These are phyloP conservation scores for Polyporus arcularius DNA, from an alignment of 768 basidiomycete genomes.

Conservation along the genomic window DNA sequence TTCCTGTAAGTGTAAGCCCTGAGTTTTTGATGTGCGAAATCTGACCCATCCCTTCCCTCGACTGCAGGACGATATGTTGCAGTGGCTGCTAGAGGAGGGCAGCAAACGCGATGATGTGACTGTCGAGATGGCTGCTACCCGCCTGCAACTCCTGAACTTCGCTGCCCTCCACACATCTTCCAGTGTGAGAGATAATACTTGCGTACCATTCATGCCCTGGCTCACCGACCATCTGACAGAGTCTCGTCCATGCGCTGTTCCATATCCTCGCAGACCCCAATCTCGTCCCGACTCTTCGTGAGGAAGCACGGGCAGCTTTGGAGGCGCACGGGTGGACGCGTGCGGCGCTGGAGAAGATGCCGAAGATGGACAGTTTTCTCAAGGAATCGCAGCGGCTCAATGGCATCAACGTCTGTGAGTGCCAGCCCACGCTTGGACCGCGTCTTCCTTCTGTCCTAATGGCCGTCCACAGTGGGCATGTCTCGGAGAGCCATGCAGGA, in stretches of 20 bases:
- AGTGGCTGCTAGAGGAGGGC: slow-evolving; percentile 33
- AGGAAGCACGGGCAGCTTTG: slow-evolving; percentile 31
- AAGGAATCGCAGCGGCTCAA: slow-evolving; percentile 28
- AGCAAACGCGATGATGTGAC: slow-evolving; percentile 17
- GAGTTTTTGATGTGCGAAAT: not conserved
- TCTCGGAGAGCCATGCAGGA: slow-evolving; percentile 12
- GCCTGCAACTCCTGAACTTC: slow-evolving; percentile 32
- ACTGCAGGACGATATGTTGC: slow-evolving; percentile 33
- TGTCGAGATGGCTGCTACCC: slow-evolving; percentile 21
- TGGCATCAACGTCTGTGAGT: slow-evolving; percentile 16
- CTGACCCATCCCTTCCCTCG: too few relatives aligned
- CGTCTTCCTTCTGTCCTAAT: too few relatives aligned
- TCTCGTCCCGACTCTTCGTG: slow-evolving; percentile 27
- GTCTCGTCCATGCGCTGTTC: slow-evolving; percentile 29
- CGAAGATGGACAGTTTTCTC: slow-evolving; percentile 36
- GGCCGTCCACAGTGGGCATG: slow-evolving; percentile 9
- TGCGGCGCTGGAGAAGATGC: slow-evolving; percentile 28
- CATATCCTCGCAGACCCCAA: slow-evolving; percentile 30
- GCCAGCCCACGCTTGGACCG: too few relatives aligned
- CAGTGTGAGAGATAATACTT: not conserved
- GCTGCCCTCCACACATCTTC: slow-evolving; percentile 20
- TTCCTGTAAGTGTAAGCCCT: not conserved
- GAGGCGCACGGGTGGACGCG: slow-evolving; percentile 33
- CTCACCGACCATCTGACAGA: slow-evolving; percentile 12
- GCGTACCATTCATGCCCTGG: slow-evolving; percentile 17